A percentile compares a stretch with the other conserved stretches of the same genome.
Evolutionary conservation across 2,329 filamentous ascomycete species (phyloP).

Genomic region (Arthrobotrys sinensis): DNA sequence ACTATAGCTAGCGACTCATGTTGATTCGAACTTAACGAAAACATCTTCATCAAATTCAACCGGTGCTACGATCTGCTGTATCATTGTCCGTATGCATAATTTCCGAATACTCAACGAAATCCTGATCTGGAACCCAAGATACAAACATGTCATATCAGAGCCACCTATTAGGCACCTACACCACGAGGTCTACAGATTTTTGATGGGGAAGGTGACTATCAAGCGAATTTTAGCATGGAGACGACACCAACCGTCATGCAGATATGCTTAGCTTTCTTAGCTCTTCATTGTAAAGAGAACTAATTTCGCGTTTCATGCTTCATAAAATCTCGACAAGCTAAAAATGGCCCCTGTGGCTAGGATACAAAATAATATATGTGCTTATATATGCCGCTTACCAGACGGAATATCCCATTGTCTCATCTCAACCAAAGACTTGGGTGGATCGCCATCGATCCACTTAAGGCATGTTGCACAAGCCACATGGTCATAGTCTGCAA

Average conservation of each 20-base stretch:
- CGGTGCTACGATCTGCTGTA: too few relatives aligned
- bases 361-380: neutral
- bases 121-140: neutral
- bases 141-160: neutral
- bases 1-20: too few relatives aligned
- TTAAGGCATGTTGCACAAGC: neutral
- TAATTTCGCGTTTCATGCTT: constrained; percentile 10
- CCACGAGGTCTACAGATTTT: neutral
- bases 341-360: neutral
- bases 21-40: too few relatives aligned
- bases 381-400: neutral
- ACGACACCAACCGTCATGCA: neutral
- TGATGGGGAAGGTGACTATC: constrained; percentile 5
- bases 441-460: neutral
- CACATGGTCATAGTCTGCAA: neutral
- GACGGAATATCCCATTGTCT: neutral
- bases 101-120: neutral
- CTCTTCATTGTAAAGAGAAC: neutral
- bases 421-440: neutral
- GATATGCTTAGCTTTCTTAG: neutral
- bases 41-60: too few relatives aligned
- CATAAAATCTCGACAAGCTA: neutral
- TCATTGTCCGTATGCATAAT: neutral
- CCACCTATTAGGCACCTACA: constrained; percentile 12
- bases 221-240: neutral